These are phyloP conservation scores for Saccharomyces kudriavzevii DNA, from an alignment of 805 yeast species.

Conservation along the genomic window DNA sequence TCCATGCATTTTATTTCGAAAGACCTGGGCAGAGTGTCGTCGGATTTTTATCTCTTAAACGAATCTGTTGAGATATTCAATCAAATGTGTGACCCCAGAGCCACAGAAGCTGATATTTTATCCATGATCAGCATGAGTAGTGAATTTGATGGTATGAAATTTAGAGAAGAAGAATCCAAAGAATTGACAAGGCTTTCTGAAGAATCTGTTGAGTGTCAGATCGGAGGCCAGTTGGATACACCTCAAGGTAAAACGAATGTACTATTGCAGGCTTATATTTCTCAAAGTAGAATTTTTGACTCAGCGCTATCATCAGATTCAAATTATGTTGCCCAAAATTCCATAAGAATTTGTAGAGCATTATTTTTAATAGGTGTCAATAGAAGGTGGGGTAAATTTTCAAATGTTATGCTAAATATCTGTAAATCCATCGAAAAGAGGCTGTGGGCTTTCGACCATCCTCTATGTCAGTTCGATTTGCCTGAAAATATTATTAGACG, in stretches of 20 bases:
- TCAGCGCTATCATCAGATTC: conserved; percentile 80
- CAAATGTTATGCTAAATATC: conserved; percentile 64
- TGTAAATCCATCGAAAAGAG: conserved; percentile 82
- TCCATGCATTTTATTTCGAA: conserved; percentile 74
- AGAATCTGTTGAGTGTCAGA: conserved; percentile 63
- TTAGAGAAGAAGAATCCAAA: conserved; percentile 75
- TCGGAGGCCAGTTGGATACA: conserved; percentile 67
- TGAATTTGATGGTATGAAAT: conserved; percentile 85
- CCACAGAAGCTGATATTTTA: conserved; percentile 86
- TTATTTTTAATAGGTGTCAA: conserved; percentile 78
- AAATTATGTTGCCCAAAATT: conserved; percentile 90
- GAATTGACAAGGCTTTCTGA: conserved; percentile 63
- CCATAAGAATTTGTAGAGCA: conserved; percentile 89
- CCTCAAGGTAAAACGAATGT: conserved; percentile 83
- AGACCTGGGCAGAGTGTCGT: conserved; percentile 88
- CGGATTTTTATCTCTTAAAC: conserved; percentile 82
- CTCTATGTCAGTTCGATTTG: conserved; percentile 77
- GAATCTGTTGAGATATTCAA: conserved; percentile 86
- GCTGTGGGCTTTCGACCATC: conserved; percentile 87
- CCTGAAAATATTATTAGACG: conserved; percentile 58
- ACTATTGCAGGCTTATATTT: conserved; percentile 79
- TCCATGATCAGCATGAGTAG: conserved; percentile 86
- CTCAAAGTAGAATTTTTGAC: conserved; percentile 63
- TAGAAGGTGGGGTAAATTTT: conserved; percentile 82
- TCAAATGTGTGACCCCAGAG: conserved; percentile 70